These are phyloP conservation scores for Perkinsus marinus DNA, from an alignment of 169 alveolate species.

Conservation along the genomic window DNA sequence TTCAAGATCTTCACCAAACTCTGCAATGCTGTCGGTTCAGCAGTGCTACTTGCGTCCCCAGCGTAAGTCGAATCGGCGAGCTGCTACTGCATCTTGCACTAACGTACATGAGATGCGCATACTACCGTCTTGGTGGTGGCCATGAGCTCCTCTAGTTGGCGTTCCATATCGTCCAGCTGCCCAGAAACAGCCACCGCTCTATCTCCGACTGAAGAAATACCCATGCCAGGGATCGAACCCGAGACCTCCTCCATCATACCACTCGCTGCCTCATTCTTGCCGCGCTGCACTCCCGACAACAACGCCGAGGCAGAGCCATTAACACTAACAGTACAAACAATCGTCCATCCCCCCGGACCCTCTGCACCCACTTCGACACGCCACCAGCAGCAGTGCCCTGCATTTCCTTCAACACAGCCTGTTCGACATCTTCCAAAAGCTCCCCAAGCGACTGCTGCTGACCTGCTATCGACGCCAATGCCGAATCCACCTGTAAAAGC, in stretches of 20 bases:
- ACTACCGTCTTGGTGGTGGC: neutral
- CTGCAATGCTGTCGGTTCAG: neutral
- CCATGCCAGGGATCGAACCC: neutral
- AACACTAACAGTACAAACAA: neutral
- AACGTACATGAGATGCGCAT: too few relatives aligned
- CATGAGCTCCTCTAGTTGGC: neutral
- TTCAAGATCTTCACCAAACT: neutral
- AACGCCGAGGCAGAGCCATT: neutral
- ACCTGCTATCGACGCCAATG: neutral
- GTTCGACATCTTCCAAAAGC: neutral
- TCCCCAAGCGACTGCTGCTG: neutral
- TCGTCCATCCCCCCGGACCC: neutral
- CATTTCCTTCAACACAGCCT: neutral
- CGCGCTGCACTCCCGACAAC: neutral
- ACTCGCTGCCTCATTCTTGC: neutral
- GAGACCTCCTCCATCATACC: neutral
- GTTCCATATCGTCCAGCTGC: neutral
- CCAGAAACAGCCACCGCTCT: neutral
- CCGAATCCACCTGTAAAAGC: neutral
- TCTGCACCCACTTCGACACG: neutral
- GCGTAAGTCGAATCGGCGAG: neutral
- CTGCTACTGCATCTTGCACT: neutral
- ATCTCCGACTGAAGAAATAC: neutral
- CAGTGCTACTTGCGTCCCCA: neutral
- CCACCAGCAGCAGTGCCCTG: neutral